phyloP scores from a whole-genome alignment of 2,329 filamentous ascomycete genomes.

The Venturia effusa region DNA sequence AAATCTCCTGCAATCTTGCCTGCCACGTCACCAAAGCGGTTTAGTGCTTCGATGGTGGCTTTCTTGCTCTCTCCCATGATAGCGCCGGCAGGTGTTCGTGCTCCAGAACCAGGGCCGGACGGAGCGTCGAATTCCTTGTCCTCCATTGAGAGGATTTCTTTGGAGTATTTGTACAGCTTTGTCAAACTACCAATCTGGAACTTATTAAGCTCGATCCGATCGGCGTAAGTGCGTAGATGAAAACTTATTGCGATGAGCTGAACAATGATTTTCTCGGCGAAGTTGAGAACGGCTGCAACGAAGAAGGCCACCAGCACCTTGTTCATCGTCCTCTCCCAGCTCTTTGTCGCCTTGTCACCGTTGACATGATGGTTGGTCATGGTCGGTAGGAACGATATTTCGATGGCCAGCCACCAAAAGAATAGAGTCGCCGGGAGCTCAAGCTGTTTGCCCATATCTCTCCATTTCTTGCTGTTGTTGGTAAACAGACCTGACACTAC shows the following conservation, averaged over 20 bases:
- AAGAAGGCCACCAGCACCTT: constrained; percentile 83
- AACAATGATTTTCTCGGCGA: constrained; percentile 85
- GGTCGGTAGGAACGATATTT: constrained; percentile 77
- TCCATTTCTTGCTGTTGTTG: constrained; percentile 87
- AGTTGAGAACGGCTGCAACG: constrained; percentile 67
- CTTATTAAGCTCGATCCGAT: constrained; percentile 85
- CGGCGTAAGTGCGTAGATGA: constrained; percentile 80
- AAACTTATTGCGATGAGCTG: constrained; percentile 92
- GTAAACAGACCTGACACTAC: constrained; percentile 64
- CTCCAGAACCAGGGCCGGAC: constrained; percentile 42
- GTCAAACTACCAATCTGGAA: constrained; percentile 64
- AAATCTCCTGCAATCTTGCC: constrained; percentile 85
- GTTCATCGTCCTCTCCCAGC: constrained; percentile 70
- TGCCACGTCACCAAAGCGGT: constrained; percentile 74
- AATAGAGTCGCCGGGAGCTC: constrained; percentile 80
- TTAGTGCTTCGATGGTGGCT: constrained; percentile 64
- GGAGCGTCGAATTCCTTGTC: constrained; percentile 62
- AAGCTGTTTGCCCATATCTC: constrained; percentile 73
- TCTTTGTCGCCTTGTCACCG: constrained; percentile 39
- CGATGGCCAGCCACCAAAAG: constrained; percentile 81
- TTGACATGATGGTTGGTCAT: constrained; percentile 55
- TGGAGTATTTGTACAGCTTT: constrained; percentile 56
- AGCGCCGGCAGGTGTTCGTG: constrained; percentile 58
- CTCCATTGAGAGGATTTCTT: constrained; percentile 53
- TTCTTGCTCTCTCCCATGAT: constrained; percentile 58